Evolutionary conservation across 495 filamentous ascomycete genomes (phyloP), one percentile per base, ranked within the genome.

Genomic region (Neurospora tetrasperma): DNA sequence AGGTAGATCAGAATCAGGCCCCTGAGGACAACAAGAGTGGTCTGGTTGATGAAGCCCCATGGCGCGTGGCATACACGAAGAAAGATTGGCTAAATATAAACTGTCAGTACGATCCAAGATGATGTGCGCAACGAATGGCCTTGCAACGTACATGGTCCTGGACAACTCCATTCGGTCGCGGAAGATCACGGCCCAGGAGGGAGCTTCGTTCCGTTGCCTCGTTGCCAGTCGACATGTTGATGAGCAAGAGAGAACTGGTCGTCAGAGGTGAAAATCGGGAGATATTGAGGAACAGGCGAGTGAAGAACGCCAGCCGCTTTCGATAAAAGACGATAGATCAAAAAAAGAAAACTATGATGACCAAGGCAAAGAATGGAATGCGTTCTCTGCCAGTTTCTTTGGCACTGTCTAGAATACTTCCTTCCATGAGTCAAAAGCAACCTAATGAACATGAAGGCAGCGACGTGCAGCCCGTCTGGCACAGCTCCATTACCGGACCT

Each of bases 51-150:
- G 42, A 72, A 75, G 38, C 73, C 48, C 82, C 85, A 88, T 70
- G 85, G 82, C 9, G 86, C 87, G 72, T 87, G 86, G 74, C 85
- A 87, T 39, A 83, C 83, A 54, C 85, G 83, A 41, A 85, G 79
- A 73, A 85, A 86, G 72, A 87, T 86, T 5, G 85, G 79, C 80
- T 86, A 18, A 35, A 18, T 62, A 71, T 20, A 44, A 11, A 3
- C 9, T 14, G 74, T 82, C 48, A 82, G 76, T 42, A 35, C 11
- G 27, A 8, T 27, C 14, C 20, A 48, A 27, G 38, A 7, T 5
- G 7, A 2, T 39, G n/a, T 46, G 5, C 9, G 42, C 40, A 5
- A 44, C 42, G 44, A 2, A 68, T 42, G 41, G 20, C 0, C 31
- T 70, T 70, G 48, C 12, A 20, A 75, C 79, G 18, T 82, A 85